Evolutionary conservation across 2,329 filamentous ascomycete species (phyloP).

Genomic region (Colletotrichum limetticola): DNA sequence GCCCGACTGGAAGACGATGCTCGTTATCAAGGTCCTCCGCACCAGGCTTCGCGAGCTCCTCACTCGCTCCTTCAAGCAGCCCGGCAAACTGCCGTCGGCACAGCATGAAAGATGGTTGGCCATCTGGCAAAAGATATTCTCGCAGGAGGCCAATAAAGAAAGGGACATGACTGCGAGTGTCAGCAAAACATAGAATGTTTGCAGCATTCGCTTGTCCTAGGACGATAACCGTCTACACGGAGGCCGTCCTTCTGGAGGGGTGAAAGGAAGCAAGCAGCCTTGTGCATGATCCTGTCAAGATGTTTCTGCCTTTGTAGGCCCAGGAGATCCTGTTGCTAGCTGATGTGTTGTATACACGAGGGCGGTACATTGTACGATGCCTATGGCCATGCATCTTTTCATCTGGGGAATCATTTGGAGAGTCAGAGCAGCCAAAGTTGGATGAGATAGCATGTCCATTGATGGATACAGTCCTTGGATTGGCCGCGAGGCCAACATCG

Average conservation of each 20-base stretch:
- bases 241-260: too few relatives aligned
- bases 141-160: constrained; percentile 57
- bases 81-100: constrained; percentile 69
- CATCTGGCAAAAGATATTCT: constrained; percentile 78
- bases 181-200: constrained; percentile 42
- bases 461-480: neutral
- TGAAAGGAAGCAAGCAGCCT: too few relatives aligned
- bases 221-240: neutral
- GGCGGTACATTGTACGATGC: neutral
- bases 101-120: constrained; percentile 81
- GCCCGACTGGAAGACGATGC: constrained; percentile 88
- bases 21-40: constrained; percentile 87
- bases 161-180: constrained; percentile 38
- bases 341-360: neutral
- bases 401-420: neutral
- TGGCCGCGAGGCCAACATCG: neutral
- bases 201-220: neutral
- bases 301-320: neutral
- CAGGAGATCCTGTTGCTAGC: neutral
- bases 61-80: constrained; percentile 74
- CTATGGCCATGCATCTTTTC: neutral
- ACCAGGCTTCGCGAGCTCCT: constrained; percentile 80
- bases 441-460: neutral
- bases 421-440: neutral
- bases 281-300: neutral